Base-by-base conservation (phyloP, 108 stramenopile genomes). In the Nannochloropsis salina region DNA sequence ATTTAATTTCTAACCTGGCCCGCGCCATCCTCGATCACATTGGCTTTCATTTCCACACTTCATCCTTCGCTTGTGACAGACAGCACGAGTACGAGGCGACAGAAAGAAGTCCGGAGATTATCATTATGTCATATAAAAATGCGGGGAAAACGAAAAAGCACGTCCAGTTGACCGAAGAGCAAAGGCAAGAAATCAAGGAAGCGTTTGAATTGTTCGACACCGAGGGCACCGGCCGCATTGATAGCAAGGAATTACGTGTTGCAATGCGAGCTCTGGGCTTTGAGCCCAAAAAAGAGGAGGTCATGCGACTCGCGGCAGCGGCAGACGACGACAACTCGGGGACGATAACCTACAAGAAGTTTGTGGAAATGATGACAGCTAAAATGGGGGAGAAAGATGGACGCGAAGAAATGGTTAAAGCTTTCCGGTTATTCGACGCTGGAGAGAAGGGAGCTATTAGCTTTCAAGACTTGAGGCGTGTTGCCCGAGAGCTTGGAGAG, bases 261-360 rank as follows among this genome's bases (percentile, higher is more conserved):
- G 96, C 95, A 18, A 95, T 97, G 93, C 88, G 95, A 2, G 95
- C 95, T 42, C 90, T 97, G 2, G 96, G 96, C 51, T 95, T 95
- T 45, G 83, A 88, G 87, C 83, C 81, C 43, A 94, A 93, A 85
- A 95, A 96, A 87, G 94, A 94, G 82, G 96, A 97, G 89, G 93
- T 97, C 83, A 90, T 92, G 81, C 93, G 94, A 85, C 94, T 97
- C 88, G 93, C 96, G 80, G 81, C 92, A 2, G 92, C 95, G 80
- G 89, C 95, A 40, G 95, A 97, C 89, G 94, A 93, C 84, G 94
- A 95, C 86, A 94, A 94, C 42, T 91, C 92, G 22, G 96, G 95
- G 15, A 93, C 93, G 42, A 94, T 97, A 41, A 92, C 95, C 80
- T 97, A 95, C 90, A 82, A 93, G 41, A 95, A 97, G 84, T 97